Evolutionary conservation across 345 rosid genomes (phyloP).

Genomic region (Chamaenerion angustifolium): DNA sequence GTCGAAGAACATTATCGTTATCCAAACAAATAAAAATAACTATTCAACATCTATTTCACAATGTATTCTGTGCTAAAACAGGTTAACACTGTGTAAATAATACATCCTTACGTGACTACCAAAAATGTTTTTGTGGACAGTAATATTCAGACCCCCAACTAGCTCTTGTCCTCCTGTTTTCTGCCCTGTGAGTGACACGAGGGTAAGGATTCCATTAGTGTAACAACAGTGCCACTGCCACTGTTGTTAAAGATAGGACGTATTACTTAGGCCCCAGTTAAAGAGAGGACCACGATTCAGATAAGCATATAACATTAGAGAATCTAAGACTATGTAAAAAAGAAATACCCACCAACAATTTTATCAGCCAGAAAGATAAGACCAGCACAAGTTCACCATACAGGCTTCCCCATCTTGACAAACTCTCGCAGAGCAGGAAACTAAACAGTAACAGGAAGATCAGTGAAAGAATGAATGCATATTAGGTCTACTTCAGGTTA

Average conservation of each 20-base stretch:
- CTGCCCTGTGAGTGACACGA: constrained; percentile 51
- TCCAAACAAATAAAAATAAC: too few relatives aligned
- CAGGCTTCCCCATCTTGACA: constrained; percentile 80
- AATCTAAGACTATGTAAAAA: background rate
- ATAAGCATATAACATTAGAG: too few relatives aligned
- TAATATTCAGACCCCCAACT: constrained; percentile 83
- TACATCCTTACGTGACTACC: constrained; percentile 69
- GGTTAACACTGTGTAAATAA: background rate
- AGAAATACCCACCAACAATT: constrained; percentile 52
- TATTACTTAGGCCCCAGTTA: too few relatives aligned
- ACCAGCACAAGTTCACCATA: constrained; percentile 98
- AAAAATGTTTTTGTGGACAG: constrained; percentile 74
- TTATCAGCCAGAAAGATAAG: constrained; percentile 86
- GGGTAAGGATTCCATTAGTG: background rate
- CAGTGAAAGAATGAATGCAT: constrained; percentile 2
- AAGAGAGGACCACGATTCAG: too few relatives aligned
- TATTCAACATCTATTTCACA: too few relatives aligned
- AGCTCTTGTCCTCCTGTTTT: constrained; percentile 85
- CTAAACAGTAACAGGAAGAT: constrained; percentile 16
- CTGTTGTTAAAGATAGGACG: too few relatives aligned
- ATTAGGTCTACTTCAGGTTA: background rate
- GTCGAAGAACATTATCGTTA: too few relatives aligned
- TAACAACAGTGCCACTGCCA: too few relatives aligned
- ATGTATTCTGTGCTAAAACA: background rate
- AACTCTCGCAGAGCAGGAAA: constrained; percentile 86